phyloP scores from a whole-genome alignment of 345 rosid species.

The Syzygium aqueum region DNA sequence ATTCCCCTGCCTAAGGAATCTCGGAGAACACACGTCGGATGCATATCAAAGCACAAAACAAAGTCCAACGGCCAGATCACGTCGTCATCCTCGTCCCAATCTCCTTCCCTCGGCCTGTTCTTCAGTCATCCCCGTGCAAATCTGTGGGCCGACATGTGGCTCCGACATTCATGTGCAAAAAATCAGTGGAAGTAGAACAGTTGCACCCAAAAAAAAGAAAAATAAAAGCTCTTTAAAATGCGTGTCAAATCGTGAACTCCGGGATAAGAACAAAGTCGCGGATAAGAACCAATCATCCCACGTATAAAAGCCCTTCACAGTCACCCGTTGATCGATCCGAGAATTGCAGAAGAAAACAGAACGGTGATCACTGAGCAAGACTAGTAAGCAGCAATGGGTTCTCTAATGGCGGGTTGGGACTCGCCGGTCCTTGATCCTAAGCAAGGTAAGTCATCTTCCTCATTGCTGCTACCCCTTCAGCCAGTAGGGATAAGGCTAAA shows the following conservation, averaged over 20 bases:
- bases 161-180: neutral
- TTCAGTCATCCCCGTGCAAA: neutral
- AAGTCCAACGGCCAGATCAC: neutral
- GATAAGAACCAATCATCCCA: neutral
- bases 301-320: neutral
- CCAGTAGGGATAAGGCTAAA: neutral
- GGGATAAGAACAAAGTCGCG: conserved; percentile 17
- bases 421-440: conserved; percentile 41
- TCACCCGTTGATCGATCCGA: neutral
- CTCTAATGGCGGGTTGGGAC: conserved; percentile 97
- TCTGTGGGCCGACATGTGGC: neutral
- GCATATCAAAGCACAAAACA: neutral
- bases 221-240: neutral
- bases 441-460: conserved; percentile 12
- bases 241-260: neutral
- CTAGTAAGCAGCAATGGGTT: conserved; percentile 46
- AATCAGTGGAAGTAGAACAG: neutral
- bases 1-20: neutral
- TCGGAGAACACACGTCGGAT: neutral
- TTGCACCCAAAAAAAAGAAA: neutral
- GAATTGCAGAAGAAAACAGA: neutral
- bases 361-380: neutral
- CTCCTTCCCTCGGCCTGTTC: neutral
- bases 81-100: neutral
- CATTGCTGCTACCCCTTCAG: neutral